Conservation (phyloP, 1,139 yeast genomes). For the Meyerozyma guilliermondii region DNA sequence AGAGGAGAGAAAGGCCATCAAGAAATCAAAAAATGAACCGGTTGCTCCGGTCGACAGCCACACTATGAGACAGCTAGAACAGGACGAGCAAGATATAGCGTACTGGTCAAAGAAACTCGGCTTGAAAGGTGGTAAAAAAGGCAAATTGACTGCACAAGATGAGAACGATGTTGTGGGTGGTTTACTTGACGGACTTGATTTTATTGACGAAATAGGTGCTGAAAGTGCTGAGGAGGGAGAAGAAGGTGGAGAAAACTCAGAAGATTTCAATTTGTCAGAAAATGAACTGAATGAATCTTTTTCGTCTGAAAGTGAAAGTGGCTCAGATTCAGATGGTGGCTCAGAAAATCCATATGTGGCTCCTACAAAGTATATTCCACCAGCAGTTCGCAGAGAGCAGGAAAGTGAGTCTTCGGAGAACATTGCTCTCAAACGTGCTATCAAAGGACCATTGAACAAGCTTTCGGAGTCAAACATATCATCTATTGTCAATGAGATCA, state of each 20-base stretch:
- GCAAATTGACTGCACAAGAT: constrained; percentile 41
- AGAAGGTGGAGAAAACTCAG: constrained; percentile 10
- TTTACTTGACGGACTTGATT: constrained; percentile 71
- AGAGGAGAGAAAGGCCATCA: constrained; percentile 8
- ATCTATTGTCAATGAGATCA: constrained; percentile 65
- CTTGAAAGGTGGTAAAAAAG: constrained; percentile 46
- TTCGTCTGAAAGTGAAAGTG: constrained; percentile 16
- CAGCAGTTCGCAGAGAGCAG: constrained; percentile 63
- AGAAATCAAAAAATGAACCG: constrained; percentile 7
- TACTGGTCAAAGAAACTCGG: constrained; percentile 84
- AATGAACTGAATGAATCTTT: constrained; percentile 10
- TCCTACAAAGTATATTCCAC: constrained; percentile 65
- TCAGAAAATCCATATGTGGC: constrained; percentile 87
- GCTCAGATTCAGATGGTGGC: constrained; percentile 15
- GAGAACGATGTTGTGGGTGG: constrained; percentile 73
- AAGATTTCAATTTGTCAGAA: constrained; percentile 16
- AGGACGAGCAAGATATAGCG: constrained; percentile 75
- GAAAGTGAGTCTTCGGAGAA: constrained; percentile 48
- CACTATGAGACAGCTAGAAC: constrained; percentile 20
- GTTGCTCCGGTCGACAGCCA: constrained; percentile 18
- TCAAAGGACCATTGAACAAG: constrained; percentile 80
- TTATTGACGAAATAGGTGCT: constrained; percentile 33
- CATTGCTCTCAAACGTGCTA: constrained; percentile 47
- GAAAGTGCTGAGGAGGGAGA: constrained; percentile 13
- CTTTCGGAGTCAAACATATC: constrained; percentile 80